Evolutionary conservation across 441 rosid genomes (phyloP), one percentile per base, ranked within the genome.

Genomic region (Eutrema salsugineum): DNA sequence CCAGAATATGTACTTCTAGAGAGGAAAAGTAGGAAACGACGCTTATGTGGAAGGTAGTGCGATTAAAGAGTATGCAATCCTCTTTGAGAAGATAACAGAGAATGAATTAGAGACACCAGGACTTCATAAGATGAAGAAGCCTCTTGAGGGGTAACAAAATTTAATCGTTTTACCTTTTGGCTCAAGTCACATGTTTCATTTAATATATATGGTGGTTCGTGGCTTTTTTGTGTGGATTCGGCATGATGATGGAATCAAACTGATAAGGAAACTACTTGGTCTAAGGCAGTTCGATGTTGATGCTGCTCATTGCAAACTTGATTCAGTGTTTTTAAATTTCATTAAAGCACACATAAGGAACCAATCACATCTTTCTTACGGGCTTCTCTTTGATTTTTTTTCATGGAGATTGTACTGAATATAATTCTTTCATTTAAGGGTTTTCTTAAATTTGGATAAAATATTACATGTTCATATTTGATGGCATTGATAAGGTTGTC

Each of bases 101-200:
- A 91, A 94, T 63, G 90, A 88, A 39, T 94, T 94, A 19, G 89
- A 83, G 78, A 87, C 91, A 4, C 88, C 94, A 94, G 97, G 91
- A 63, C 82, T 84, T 71, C 90, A 91, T 65, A 88, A 87, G 78
- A 86, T 80, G 60, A 91, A 94, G 81, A 90, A 87, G 68, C 81
- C 80, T n/a, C 72, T 88, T 69, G 97, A 87, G 79, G n/a, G n/a
- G n/a, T n/a, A n/a, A 94, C 88, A 93, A 94, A n/a, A 77, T n/a
- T n/a, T n/a, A 19, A 36, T 1, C 0, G 0, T 6, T 17, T 28
- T 69, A 57, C 56, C 11, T 10, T 70, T 3, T 3, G 6, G 7
- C n/a, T 59, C 15, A 62, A 19, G 49, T 30, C 19, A 42, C 27
- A 5, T 24, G 2, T n/a, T 57, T 58, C n/a, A 0, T 24, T 24